Base-by-base conservation (phyloP, 2,329 filamentous ascomycete species). In the Hypoxylon sp. region DNA sequence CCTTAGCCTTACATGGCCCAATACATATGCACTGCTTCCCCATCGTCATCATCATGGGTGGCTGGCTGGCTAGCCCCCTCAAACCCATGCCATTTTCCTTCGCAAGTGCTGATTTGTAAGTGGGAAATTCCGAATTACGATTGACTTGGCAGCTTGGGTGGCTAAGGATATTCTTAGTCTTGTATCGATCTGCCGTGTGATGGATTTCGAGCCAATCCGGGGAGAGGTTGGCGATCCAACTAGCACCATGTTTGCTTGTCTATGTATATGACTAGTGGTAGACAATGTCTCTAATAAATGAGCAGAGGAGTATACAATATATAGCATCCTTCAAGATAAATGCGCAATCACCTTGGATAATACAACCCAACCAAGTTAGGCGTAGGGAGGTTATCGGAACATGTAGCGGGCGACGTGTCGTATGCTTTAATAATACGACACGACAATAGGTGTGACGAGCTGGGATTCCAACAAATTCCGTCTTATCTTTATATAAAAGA, bases 101-200 rank as follows among this genome's bases (percentile, higher is more conserved):
- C 21, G 44, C 23, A 13, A 49, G 26, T 31, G 45, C 8, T 43
- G 21, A 51, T 47, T 51, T 52, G 41, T 47, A 47, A 38, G 26
- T 54, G 45, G 41, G 23, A 57, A 54, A 19, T 47, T 47, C 45
- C 45, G 45, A 38, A 31, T 47, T 26, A 46, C 42, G 50, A 51
- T 30, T 50, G 25, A 45, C 42, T 45, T 38, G 55, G 4, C 11
- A 16, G 29, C 23, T 43, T 37, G 25, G 23, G 11, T 45, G 15
- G 29, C 41, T 36, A 50, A 34, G 41, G 31, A 42, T 36, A 55
- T 51, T 38, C 52, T 44, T 51, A 51, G 36, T 45, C 42, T 40
- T 44, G 41, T 53, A 45, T 48, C 48, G 56, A 59, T 59, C 53
- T 59, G 56, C 53, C 56, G 56, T 59, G 52, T 54, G 52, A 59